phyloP scores from a whole-genome alignment of 1,284 basidiomycete genomes.

The Cutaneotrichosporon dermatis region DNA sequence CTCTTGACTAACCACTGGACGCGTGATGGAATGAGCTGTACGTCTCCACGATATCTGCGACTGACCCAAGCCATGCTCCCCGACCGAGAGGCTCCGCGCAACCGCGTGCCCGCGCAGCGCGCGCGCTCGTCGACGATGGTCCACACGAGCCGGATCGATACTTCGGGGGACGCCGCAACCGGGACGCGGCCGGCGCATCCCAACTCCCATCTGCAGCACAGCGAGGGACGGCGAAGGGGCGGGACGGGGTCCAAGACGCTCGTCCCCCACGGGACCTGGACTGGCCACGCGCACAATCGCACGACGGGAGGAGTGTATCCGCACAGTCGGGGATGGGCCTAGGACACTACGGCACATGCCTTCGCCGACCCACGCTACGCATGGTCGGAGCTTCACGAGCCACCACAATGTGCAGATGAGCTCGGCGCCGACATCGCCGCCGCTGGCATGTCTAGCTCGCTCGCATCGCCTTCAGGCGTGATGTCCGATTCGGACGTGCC shows the following conservation, averaged over 20 bases:
- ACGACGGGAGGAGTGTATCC: background rate
- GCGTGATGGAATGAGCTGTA: slow-evolving; percentile 17
- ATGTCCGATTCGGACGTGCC: background rate
- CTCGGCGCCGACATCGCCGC: background rate
- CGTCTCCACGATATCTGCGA: background rate
- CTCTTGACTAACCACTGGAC: background rate
- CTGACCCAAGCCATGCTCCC: background rate
- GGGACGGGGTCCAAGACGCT: background rate
- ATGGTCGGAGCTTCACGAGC: background rate
- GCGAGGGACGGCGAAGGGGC: background rate
- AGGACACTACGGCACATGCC: no score
- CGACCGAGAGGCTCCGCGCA: background rate
- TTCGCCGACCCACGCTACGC: background rate
- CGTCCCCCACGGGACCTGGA: background rate
- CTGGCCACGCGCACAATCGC: background rate
- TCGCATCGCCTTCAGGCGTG: background rate
- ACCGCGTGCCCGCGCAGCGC: slow-evolving; percentile 2
- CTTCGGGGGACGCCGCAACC: no score
- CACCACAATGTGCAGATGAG: background rate
- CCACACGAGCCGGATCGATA: background rate
- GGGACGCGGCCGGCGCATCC: background rate
- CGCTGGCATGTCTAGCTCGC: background rate
- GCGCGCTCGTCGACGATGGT: slow-evolving; percentile 34
- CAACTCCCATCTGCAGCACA: background rate
- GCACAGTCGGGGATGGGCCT: background rate